These are phyloP conservation scores for Cadophora sp. DNA, from an alignment of 2,329 filamentous ascomycete genomes.

Conservation along the genomic window DNA sequence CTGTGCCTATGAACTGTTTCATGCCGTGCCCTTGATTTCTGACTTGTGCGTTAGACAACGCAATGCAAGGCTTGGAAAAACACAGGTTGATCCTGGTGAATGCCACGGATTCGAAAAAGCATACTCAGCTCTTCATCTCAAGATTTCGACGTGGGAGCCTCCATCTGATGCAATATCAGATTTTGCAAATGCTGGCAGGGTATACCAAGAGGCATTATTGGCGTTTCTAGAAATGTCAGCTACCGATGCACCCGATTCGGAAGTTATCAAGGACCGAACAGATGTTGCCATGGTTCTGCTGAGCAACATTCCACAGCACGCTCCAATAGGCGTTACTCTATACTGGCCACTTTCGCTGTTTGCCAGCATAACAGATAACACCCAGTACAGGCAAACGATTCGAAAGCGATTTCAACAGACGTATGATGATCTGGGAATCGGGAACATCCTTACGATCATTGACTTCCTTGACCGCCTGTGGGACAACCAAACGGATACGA, in stretches of 20 bases:
- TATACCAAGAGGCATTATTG: slow-evolving; percentile 4
- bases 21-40: background rate
- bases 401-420: too few relatives aligned
- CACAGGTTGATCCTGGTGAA: background rate
- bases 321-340: too few relatives aligned
- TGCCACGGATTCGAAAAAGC: background rate
- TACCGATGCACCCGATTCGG: background rate
- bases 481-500: background rate
- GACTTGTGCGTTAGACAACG: background rate
- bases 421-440: too few relatives aligned
- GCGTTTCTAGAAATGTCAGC: background rate
- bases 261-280: too few relatives aligned
- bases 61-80: background rate
- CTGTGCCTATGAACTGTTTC: background rate
- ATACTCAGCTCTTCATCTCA: background rate
- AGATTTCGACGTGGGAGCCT: background rate
- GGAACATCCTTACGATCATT: too few relatives aligned
- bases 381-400: too few relatives aligned
- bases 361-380: too few relatives aligned
- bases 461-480: too few relatives aligned
- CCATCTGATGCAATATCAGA: background rate
- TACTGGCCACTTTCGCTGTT: too few relatives aligned
- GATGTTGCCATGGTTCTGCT: too few relatives aligned
- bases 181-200: background rate
- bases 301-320: too few relatives aligned